Conservation (phyloP, 139 green algal species). For the Chlorella sp. region DNA sequence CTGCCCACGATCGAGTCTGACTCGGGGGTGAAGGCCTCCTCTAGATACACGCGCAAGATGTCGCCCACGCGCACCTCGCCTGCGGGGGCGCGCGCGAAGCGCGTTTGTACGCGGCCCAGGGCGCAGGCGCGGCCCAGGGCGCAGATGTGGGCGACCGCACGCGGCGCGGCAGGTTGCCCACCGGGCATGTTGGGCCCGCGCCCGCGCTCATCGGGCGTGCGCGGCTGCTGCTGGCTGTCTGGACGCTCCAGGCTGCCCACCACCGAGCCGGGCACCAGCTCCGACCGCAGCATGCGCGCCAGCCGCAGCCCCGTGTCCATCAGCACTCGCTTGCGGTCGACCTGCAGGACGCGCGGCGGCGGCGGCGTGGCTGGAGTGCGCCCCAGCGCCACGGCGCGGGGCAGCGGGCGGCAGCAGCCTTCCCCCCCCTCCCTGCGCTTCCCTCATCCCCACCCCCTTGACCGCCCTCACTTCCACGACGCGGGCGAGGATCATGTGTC, state of each 20-base stretch:
- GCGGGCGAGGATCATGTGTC: constrained; percentile 38
- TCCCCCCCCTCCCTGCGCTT: too few species aligned
- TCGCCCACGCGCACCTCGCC: constrained; percentile 34
- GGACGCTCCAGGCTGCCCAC: constrained; percentile 7
- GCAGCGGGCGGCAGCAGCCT: background rate
- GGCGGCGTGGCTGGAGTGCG: background rate
- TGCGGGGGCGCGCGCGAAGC: background rate
- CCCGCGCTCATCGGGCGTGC: background rate
- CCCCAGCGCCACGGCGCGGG: background rate
- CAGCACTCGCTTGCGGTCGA: constrained; percentile 15
- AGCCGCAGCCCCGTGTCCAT: constrained; percentile 36
- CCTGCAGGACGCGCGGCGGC: background rate
- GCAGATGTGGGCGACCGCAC: background rate
- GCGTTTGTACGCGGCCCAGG: background rate
- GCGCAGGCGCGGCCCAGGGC: background rate
- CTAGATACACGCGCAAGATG: constrained; percentile 39
- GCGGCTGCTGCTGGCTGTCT: background rate
- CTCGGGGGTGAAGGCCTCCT: constrained; percentile 35
- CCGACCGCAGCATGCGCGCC: constrained; percentile 12
- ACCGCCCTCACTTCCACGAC: constrained; percentile 22
- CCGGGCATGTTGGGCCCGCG: background rate
- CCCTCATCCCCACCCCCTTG: too few species aligned
- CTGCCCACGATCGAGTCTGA: constrained; percentile 32
- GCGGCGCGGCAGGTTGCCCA: background rate
- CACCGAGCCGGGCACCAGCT: constrained; percentile 30